Base-by-base conservation (phyloP, 345 rosid species). In the Salix caprea region DNA sequence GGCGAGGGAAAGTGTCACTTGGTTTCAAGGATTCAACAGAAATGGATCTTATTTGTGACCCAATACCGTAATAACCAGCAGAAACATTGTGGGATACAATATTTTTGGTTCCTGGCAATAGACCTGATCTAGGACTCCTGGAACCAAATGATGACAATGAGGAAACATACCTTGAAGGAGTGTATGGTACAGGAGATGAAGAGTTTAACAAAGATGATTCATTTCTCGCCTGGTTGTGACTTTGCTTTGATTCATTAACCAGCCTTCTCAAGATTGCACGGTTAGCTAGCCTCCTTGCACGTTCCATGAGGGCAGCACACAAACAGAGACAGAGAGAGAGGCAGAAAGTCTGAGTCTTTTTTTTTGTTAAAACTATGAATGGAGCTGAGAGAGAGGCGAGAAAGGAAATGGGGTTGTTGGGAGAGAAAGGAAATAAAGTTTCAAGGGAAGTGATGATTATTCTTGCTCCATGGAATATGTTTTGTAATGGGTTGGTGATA, bases 281-380 rank as follows among this genome's bases (percentile, higher is more conserved):
- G 95, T 84, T 92, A 6, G 97, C 95, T 66, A 93, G 81, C 80
- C 86, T 79, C 92, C 99, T 87, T 66, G 98, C 98, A 24, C 98
- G 95, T 83, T 94, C 99, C 99, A 94, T 94, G 75, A 50, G 50
- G 32, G 75, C 18, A 74, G 66, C 11, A 7, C 56, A 56, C 23
- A 50, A 13, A 67, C 16, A 72, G 28, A 72, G 62, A 39, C 44
- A 70, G n/a, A 50, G 70, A 50, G 70, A 44, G n/a, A 18, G 56
- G 36, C 28, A 54, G 58, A 52, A 73, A 70, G 72, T 40, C n/a
- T 19, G 48, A 34, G 14, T 67, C 50, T 46, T 64, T 37, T 42
- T 54, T 4, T 64, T 46, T 2, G n/a, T 4, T 40, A 16, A 24
- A 40, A 32, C n/a, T n/a, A 28, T 21, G 73, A 70, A 70, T 0